phyloP scores from a whole-genome alignment of 345 rosid species.

The Salix purpurea region DNA sequence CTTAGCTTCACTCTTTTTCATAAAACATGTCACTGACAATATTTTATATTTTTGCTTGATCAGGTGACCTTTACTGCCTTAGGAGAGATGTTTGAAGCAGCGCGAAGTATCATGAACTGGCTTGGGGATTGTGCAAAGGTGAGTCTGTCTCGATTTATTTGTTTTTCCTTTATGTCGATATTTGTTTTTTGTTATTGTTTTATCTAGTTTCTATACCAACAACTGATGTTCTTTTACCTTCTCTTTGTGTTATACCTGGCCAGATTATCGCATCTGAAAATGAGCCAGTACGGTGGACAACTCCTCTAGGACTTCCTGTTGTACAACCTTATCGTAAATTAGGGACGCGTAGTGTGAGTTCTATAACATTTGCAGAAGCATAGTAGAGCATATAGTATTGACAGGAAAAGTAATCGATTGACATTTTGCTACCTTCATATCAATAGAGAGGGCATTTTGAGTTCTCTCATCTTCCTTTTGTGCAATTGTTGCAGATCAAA shows the following conservation, averaged over 20 bases:
- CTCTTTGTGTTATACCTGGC: not conserved
- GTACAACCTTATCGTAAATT: slow-evolving; percentile 86
- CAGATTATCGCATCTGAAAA: slow-evolving; percentile 90
- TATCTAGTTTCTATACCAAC: not conserved
- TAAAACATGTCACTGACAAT: not conserved
- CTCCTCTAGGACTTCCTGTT: slow-evolving; percentile 97
- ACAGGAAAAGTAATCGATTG: not conserved
- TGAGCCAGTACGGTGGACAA: slow-evolving; percentile 88
- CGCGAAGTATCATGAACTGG: slow-evolving; percentile 89
- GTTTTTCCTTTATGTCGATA: not conserved
- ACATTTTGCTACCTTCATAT: slow-evolving; percentile 1
- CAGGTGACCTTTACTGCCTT: slow-evolving; percentile 84
- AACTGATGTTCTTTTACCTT: not conserved
- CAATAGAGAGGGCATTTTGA: slow-evolving; percentile 4
- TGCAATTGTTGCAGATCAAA: slow-evolving; percentile 57
- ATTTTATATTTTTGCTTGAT: slow-evolving; percentile 20
- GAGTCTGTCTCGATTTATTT: slow-evolving; percentile 11
- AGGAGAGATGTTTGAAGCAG: slow-evolving; percentile 96
- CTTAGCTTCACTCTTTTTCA: not conserved
- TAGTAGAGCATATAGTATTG: not conserved
- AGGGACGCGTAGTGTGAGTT: slow-evolving; percentile 73
- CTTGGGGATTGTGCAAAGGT: slow-evolving; percentile 99
- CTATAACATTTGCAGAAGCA: not conserved
- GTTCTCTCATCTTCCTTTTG: slow-evolving; percentile 10
- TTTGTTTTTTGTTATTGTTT: not conserved